phyloP scores from a whole-genome alignment of 1,139 yeast species.

The Casaregolazyma lundiana region DNA sequence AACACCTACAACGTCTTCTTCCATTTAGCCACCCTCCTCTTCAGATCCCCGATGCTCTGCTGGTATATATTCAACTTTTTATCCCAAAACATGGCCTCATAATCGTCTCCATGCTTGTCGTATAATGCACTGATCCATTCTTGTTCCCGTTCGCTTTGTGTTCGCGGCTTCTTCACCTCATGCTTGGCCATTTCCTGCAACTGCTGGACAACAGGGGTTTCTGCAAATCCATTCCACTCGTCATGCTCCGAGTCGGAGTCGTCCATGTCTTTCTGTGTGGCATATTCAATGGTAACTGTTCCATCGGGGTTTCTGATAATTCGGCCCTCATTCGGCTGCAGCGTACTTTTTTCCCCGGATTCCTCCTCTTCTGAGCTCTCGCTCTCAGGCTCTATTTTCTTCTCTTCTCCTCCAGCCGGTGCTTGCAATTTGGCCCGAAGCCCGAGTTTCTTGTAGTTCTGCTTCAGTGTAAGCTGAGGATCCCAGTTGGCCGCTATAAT shows the following conservation, averaged over 20 bases:
- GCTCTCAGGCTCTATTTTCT: constrained; percentile 29
- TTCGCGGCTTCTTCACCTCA: constrained; percentile 49
- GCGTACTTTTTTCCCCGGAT: constrained; percentile 20
- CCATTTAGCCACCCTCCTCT: constrained; percentile 64
- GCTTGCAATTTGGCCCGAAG: constrained; percentile 60
- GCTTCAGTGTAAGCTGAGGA: constrained; percentile 68
- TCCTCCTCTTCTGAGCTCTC: constrained; percentile 42
- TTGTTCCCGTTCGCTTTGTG: constrained; percentile 65
- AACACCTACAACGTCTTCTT: constrained; percentile 36
- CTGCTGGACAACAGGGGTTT: constrained; percentile 53
- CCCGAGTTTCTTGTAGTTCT: constrained; percentile 71
- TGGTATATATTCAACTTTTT: constrained; percentile 76
- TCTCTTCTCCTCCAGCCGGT: constrained; percentile 44
- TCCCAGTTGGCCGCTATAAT: constrained; percentile 92
- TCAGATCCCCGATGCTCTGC: constrained; percentile 80
- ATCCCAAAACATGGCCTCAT: constrained; percentile 89
- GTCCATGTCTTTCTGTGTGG: constrained; percentile 28
- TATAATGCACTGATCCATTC: constrained; percentile 65
- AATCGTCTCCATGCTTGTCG: constrained; percentile 82
- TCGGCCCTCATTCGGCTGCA: constrained; percentile 70
- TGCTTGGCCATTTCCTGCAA: constrained; percentile 64
- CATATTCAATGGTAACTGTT: constrained; percentile 64
- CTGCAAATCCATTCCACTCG: constrained; percentile 24
- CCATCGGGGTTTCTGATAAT: constrained; percentile 72
- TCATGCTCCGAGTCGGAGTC: constrained; percentile 31